phyloP scores from a whole-genome alignment of 345 rosid genomes.

The Melaleuca alternifolia region DNA sequence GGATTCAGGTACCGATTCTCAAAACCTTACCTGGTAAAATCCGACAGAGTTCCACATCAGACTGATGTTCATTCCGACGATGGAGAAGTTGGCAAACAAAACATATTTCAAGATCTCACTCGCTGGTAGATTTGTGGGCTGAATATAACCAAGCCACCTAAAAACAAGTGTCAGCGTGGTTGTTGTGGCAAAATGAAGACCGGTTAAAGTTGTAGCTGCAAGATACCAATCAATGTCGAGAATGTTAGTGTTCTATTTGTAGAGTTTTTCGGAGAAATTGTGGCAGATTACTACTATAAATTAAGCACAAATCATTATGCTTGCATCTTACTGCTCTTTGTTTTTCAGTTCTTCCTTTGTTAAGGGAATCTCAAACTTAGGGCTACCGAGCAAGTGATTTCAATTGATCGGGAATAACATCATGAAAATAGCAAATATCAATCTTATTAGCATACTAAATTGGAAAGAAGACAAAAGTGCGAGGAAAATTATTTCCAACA shows the following conservation, averaged over 20 bases:
- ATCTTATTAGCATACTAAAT: background rate
- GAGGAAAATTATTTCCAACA: background rate
- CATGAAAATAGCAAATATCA: background rate
- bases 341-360: background rate
- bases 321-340: background rate
- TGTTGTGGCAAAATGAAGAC: conserved; percentile 94
- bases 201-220: conserved; percentile 98
- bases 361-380: background rate
- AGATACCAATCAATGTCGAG: background rate
- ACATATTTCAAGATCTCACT: conserved; percentile 76
- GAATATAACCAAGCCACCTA: conserved; percentile 82
- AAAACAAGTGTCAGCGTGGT: conserved; percentile 65
- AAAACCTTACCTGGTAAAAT: conserved; percentile 73
- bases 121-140: conserved; percentile 68
- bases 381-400: background rate
- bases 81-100: conserved; percentile 89
- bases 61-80: conserved; percentile 99
- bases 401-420: background rate
- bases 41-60: conserved; percentile 99
- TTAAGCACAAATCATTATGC: background rate
- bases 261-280: background rate
- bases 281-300: background rate
- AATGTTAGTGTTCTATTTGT: background rate
- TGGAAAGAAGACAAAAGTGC: background rate
- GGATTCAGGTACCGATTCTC: background rate